phyloP scores from a whole-genome alignment of 1,284 basidiomycete genomes.

The Microbotryum saponariae region DNA sequence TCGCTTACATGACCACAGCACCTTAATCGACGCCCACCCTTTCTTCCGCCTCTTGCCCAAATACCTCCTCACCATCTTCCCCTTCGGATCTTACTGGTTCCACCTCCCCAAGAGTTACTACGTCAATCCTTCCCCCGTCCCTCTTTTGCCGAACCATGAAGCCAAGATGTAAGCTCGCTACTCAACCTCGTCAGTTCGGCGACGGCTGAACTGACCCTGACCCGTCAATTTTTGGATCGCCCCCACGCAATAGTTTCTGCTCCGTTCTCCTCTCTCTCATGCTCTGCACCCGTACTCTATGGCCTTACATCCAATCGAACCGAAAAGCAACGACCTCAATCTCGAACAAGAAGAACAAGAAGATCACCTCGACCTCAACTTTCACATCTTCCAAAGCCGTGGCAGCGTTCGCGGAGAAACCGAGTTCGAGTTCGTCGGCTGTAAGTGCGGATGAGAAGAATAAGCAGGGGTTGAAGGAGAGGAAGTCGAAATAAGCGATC shows the following conservation, averaged over 20 bases:
- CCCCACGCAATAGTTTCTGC: constrained; percentile 7
- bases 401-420: neutral
- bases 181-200: neutral
- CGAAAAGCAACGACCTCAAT: neutral
- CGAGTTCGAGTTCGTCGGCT: neutral
- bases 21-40: constrained; percentile 32
- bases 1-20: neutral
- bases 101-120: constrained; percentile 29
- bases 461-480: constrained; percentile 4
- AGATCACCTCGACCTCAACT: neutral
- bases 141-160: constrained; percentile 21
- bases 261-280: constrained; percentile 25
- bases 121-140: neutral
- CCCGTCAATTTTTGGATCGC: no score
- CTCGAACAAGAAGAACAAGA: constrained; percentile 2
- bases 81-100: constrained; percentile 10
- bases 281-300: constrained; percentile 14
- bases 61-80: constrained; percentile 15
- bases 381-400: neutral
- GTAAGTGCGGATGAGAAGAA: neutral
- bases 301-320: constrained; percentile 2
- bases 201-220: no score
- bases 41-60: constrained; percentile 27
- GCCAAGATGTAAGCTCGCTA: constrained; percentile 23
- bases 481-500: constrained; percentile 14